Base-by-base conservation (phyloP, 805 yeast genomes). In the Maudiozyma pseudohumilis region DNA sequence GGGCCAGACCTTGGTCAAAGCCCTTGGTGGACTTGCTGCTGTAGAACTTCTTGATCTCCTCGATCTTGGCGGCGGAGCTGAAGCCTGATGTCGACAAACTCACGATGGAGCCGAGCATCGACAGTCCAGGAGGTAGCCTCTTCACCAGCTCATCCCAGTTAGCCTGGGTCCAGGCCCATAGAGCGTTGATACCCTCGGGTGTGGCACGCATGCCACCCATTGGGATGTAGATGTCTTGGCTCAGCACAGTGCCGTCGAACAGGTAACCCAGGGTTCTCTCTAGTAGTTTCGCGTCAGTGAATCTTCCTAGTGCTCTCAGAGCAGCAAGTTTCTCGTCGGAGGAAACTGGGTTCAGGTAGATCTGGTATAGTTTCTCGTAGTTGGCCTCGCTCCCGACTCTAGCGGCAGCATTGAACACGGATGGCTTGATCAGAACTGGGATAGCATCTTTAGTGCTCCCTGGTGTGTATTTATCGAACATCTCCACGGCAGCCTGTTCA, bases 31-130 rank as follows among this genome's bases (percentile, higher is more conserved):
- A 66, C 57, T 69, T 77, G 17, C 42, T 53, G n/a, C 52, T 58
- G 49, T 76, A 75, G 67, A 77, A 72, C 24, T 56, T 53, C 43
- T 66, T 63, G 40, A 78, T 70, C 40, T 68, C 70, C 17, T 66
- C 64, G 47, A 68, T 68, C 44, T 75, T 75, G 24, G 66, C 72
- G 26, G 60, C 57, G 38, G 73, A 71, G 21, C 86, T 70, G 61
- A 75, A 79, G 1, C 80, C 75, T 18, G 76, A 61, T 28, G 83
- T 70, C 34, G 78, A 63, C 25, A 81, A 45, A 23, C 69, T 66
- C 28, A 89, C 81, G 41, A 92, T 77, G 15, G 79, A 67, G 16
- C 89, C 81, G 50, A 89, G 68, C 84, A 87, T 75, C 18, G 86
- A 70, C 45, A 80, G 70, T 10, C 85, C 80, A 12, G 94, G 85